These are phyloP conservation scores for Blastocystis sp. DNA, from an alignment of 352 stramenopile genomes.

Conservation along the genomic window DNA sequence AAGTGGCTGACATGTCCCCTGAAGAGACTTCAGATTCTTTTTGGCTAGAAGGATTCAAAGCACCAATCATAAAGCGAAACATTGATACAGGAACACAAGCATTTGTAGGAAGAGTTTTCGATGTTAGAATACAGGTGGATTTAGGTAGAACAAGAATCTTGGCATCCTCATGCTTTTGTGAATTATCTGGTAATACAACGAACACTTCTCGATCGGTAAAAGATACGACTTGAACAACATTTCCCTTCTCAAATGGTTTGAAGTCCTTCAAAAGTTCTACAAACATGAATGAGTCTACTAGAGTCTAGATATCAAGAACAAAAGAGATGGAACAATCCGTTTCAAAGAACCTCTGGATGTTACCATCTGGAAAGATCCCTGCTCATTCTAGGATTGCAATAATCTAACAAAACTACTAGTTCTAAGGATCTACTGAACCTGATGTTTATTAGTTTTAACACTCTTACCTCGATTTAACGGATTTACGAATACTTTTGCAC, in stretches of 20 bases:
- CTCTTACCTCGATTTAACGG: background rate
- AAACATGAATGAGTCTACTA: background rate
- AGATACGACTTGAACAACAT: background rate
- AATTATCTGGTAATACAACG: background rate
- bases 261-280: background rate
- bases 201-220: background rate
- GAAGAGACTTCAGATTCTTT: background rate
- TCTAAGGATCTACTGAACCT: no score
- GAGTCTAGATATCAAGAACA: background rate
- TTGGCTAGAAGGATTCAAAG: background rate
- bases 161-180: background rate
- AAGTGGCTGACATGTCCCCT: background rate
- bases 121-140: background rate
- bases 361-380: no score
- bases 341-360: no score
- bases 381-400: no score
- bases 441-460: background rate
- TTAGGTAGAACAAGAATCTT: background rate
- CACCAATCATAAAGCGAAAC: background rate
- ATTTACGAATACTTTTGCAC: background rate
- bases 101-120: background rate
- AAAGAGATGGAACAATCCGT: background rate
- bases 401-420: no score
- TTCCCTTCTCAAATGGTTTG: background rate
- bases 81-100: background rate